Conservation (phyloP, 2,329 filamentous ascomycete genomes). For the Diplodia corticola region DNA sequence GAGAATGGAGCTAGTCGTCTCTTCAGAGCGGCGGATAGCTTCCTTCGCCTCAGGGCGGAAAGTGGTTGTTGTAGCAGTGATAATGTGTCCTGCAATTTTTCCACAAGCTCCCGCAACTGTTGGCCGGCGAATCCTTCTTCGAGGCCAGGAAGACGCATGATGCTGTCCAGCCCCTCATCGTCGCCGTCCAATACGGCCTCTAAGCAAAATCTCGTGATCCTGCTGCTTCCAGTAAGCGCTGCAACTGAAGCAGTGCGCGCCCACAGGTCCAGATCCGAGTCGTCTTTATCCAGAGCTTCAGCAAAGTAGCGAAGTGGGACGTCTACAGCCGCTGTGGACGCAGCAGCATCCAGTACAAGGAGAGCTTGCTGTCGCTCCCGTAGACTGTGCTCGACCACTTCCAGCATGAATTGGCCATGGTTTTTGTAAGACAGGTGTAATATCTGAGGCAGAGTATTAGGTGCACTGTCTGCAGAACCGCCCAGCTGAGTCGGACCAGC, state of each 20-base stretch:
- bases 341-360: slow-evolving; percentile 29
- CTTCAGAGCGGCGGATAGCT: slow-evolving; percentile 54
- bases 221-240: slow-evolving; percentile 57
- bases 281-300: slow-evolving; percentile 64
- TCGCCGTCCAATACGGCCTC: slow-evolving; percentile 65
- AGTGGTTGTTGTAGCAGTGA: slow-evolving; percentile 55
- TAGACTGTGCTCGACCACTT: slow-evolving; percentile 61
- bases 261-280: slow-evolving; percentile 65
- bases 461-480: slow-evolving; percentile 69
- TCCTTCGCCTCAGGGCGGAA: slow-evolving; percentile 51
- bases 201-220: slow-evolving; percentile 61
- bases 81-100: slow-evolving; percentile 55
- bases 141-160: slow-evolving; percentile 58
- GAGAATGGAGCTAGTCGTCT: slow-evolving; percentile 56
- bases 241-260: slow-evolving; percentile 60
- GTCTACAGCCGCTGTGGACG: slow-evolving; percentile 42
- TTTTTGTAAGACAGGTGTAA: slow-evolving; percentile 95
- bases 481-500: slow-evolving; percentile 48
- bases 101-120: slow-evolving; percentile 51
- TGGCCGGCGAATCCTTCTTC: slow-evolving; percentile 57
- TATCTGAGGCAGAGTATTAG: slow-evolving; percentile 82
- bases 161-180: slow-evolving; percentile 56
- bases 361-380: slow-evolving; percentile 38
- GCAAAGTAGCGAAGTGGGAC: slow-evolving; percentile 54
- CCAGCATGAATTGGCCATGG: slow-evolving; percentile 86